Evolutionary conservation across 345 rosid genomes (phyloP).

Genomic region (Acer saccharum): DNA sequence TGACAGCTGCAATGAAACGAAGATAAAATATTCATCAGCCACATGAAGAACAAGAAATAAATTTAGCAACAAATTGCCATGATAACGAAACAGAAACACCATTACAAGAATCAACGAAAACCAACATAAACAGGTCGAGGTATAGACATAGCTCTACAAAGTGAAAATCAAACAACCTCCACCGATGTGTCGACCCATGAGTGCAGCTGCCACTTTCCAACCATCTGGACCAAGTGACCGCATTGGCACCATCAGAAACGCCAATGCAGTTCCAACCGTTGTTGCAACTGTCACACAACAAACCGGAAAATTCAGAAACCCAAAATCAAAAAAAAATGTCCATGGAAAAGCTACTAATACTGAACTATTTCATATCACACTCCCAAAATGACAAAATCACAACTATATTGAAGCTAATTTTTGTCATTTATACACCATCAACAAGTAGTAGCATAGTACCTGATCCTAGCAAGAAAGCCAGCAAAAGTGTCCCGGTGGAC

Average conservation of each 20-base stretch:
- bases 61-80: background rate
- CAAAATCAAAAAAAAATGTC: background rate
- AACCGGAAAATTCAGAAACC: no score
- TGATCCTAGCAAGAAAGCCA: conserved; percentile 82
- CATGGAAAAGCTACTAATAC: background rate
- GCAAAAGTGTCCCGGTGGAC: conserved; percentile 76
- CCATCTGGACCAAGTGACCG: conserved; percentile 77
- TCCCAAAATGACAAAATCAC: background rate
- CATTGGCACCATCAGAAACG: conserved; percentile 82
- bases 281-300: conserved; percentile 63
- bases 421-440: background rate
- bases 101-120: background rate
- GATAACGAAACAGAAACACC: background rate
- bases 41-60: background rate
- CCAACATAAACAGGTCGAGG: background rate
- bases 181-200: conserved; percentile 90
- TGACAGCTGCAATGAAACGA: conserved; percentile 53
- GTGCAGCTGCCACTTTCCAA: conserved; percentile 97
- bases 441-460: conserved; percentile 47
- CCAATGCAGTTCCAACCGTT: conserved; percentile 68
- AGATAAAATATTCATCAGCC: conserved; percentile 18
- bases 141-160: background rate
- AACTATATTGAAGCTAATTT: background rate
- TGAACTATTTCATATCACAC: background rate
- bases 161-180: conserved; percentile 49